These are phyloP conservation scores for Pseudozyma sp. DNA, from an alignment of 1,284 basidiomycete genomes.

Conservation along the genomic window DNA sequence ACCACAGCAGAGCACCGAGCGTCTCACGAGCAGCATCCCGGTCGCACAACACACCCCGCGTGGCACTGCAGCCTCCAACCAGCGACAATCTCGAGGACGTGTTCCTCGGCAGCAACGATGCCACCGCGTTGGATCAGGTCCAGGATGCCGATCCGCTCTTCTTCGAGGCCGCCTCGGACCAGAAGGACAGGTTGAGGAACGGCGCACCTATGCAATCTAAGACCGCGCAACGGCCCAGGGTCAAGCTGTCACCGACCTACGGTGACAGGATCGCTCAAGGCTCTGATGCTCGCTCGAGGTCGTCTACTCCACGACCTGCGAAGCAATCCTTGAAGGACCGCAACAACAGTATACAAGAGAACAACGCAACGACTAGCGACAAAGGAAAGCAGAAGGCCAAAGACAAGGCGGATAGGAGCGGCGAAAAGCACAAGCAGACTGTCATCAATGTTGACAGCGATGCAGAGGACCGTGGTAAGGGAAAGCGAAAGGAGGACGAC, in stretches of 20 bases:
- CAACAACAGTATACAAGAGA: not conserved
- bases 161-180: slow-evolving; percentile 15
- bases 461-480: not conserved
- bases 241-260: slow-evolving; percentile 15
- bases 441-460: slow-evolving; percentile 5
- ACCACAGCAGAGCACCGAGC: not conserved
- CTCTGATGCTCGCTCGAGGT: not conserved
- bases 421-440: not conserved
- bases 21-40: not conserved
- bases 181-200: slow-evolving; percentile 18
- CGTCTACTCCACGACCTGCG: slow-evolving; percentile 8
- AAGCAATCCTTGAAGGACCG: not conserved
- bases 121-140: not conserved
- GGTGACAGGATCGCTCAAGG: slow-evolving; percentile 16
- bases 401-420: not conserved
- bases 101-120: slow-evolving; percentile 12
- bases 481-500: slow-evolving; percentile 26
- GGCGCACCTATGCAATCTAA: not conserved
- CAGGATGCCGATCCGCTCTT: slow-evolving; percentile 17
- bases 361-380: not conserved
- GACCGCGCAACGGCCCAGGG: slow-evolving; percentile 1
- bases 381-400: slow-evolving; percentile 1
- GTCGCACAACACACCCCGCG: not conserved
- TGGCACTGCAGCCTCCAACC: not conserved
- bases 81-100: slow-evolving; percentile 19